These are phyloP conservation scores for Wilcoxina mikolae DNA, from an alignment of 495 filamentous ascomycete species.

Conservation along the genomic window DNA sequence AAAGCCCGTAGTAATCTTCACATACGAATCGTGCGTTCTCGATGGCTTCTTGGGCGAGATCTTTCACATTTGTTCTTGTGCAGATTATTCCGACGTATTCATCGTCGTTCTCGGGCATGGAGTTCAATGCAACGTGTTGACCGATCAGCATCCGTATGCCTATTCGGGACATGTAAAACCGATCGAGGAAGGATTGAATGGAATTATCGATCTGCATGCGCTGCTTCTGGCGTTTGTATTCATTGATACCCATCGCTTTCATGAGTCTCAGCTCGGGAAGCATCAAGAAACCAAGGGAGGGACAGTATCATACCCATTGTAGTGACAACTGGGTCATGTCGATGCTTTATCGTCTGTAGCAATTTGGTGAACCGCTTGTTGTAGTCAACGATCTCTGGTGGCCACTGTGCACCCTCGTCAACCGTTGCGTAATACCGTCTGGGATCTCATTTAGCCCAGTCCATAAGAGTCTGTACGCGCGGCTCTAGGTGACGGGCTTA, in stretches of 20 bases:
- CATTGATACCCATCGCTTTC: constrained; percentile 83
- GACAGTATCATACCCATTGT: constrained; percentile 36
- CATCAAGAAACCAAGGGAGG: not conserved
- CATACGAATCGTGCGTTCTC: constrained; percentile 97
- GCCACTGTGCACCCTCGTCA: constrained; percentile 80
- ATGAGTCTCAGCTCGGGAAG: constrained; percentile 4
- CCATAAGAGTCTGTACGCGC: not conserved
- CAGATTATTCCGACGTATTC: constrained; percentile 99
- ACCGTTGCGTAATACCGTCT: constrained; percentile 83
- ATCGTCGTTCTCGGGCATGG: constrained; percentile 73
- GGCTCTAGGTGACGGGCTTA: constrained; percentile 18
- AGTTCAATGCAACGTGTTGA: constrained; percentile 91
- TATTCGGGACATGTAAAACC: constrained; percentile 99
- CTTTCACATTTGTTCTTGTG: constrained; percentile 92
- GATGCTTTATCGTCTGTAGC: constrained; percentile 79
- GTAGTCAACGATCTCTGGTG: constrained; percentile 84
- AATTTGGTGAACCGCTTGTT: constrained; percentile 77
- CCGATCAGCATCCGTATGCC: constrained; percentile 98
- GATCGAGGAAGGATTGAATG: constrained; percentile 90
- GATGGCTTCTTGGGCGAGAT: constrained; percentile 90
- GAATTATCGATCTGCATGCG: constrained; percentile 96
- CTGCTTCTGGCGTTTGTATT: constrained; percentile 93
- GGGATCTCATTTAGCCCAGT: constrained; percentile 12
- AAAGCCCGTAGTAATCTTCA: constrained; percentile 96
- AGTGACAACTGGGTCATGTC: constrained; percentile 93